A percentile compares a stretch with the other conserved stretches of the same genome.
phyloP scores from a whole-genome alignment of 352 stramenopile species.

The Phytopythium kandeliae region DNA sequence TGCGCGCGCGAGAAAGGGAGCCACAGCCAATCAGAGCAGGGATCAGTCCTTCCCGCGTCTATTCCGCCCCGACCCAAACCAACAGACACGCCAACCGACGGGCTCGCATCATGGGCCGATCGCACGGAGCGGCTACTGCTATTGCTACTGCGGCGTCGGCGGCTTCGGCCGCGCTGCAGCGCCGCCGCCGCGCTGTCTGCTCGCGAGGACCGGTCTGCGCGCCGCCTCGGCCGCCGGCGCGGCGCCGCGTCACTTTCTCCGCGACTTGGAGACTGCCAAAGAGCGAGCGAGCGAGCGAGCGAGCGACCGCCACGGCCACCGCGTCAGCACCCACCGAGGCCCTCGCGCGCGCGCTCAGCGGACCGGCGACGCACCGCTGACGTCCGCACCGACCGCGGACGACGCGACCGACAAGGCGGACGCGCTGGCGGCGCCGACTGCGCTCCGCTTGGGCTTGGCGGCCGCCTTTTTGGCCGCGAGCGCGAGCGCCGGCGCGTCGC shows the following conservation, averaged over 20 bases:
- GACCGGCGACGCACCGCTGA: conserved; percentile 3
- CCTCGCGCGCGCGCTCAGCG: not conserved
- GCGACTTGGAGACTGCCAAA: conserved; percentile 6
- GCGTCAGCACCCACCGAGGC: not conserved
- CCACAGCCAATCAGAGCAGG: not conserved
- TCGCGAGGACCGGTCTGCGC: too few relatives aligned
- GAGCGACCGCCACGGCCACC: too few relatives aligned
- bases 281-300: too few relatives aligned
- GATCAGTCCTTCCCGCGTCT: not conserved
- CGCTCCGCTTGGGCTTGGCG: conserved; percentile 10
- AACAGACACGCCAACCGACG: too few relatives aligned
- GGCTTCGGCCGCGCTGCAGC: too few relatives aligned
- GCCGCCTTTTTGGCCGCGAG: conserved; percentile 8
- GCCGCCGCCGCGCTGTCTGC: too few relatives aligned
- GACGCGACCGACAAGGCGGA: conserved; percentile 10
- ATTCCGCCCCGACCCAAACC: too few relatives aligned
- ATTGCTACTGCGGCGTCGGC: too few relatives aligned
- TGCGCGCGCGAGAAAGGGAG: not conserved
- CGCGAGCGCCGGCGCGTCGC: not conserved
- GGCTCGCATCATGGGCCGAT: too few relatives aligned
- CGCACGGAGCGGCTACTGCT: too few relatives aligned
- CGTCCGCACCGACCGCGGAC: conserved; percentile 6
- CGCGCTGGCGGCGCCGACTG: conserved; percentile 5
- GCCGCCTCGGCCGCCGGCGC: too few relatives aligned
- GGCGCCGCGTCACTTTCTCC: conserved; percentile 6